Base-by-base conservation (phyloP, 1,284 basidiomycete species). In the Ganoderma resinaceum region DNA sequence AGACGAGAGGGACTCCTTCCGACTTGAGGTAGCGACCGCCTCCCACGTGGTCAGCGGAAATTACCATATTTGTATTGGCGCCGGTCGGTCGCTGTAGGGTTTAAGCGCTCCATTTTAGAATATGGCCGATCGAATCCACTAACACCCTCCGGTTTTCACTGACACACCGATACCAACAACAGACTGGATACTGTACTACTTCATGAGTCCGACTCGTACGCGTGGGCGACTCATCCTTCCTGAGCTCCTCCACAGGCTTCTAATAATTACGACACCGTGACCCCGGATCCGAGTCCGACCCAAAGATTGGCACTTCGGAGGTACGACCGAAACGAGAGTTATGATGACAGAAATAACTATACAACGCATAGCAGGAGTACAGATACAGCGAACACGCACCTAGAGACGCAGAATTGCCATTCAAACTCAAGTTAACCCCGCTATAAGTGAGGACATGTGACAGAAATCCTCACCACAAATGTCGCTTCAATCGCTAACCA, bases 11-110 rank as follows among this genome's bases (percentile, higher is more conserved):
- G 61, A 43, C 62, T 62, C 60, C 62, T 63, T 63, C 61, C 60
- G 65, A 61, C 60, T 46, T 46, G 31, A 58, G 42, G 38, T 29
- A 59, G 52, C 63, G 66, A 66, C 42, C 57, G 64, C 66, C 66
- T 66, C 66, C 69, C 69, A 70, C 69, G 69, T 70, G 69, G 68
- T 60, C 58, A 64, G 61, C 62, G 66, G 42, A 63, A 63, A 59
- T 62, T 65, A 33, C 69, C 55, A 29, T 26, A 42, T 60, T 38
- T 29, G 38, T 8, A 1, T 16, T 18, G 3, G 58, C 58, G 58
- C 38, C 29, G 5, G 29, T 18, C 31, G 23, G 23, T 26, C 23
- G 23, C 11, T 23, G 46, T 9, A 8, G 8, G n/a, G 3, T 8
- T 3, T 26, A 49, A 12, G 46, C 46, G 8, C 46, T 49, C 46